Percentiles rank a stretch among this genome's conserved stretches.
These are phyloP conservation scores for Tuber brumale DNA, from an alignment of 495 filamentous ascomycete species.

Conservation along the genomic window DNA sequence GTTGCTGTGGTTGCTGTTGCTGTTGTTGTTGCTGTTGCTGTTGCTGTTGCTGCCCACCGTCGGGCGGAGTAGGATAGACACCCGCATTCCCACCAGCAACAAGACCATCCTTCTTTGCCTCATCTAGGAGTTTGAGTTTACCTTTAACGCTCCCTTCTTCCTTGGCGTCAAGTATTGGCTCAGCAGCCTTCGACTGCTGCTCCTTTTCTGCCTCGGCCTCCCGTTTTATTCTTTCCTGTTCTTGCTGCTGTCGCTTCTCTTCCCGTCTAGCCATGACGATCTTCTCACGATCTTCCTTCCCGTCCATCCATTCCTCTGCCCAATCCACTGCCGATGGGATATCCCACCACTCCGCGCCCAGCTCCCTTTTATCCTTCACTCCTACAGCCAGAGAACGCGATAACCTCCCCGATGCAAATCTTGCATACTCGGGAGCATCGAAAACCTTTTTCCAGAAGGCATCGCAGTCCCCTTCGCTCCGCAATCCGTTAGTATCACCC, in stretches of 20 bases:
- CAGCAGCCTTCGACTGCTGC: constrained; percentile 12
- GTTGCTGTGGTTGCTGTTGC: constrained; percentile 15
- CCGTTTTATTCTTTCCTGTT: constrained; percentile 17
- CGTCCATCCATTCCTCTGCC: constrained; percentile 37
- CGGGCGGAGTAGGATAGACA: constrained; percentile 39
- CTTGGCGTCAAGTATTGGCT: constrained; percentile 22
- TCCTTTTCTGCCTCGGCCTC: constrained; percentile 11
- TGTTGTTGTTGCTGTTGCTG: constrained; percentile 6
- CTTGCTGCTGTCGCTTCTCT: constrained; percentile 13
- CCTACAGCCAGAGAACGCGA: constrained; percentile 30
- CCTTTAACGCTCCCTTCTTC: constrained; percentile 20
- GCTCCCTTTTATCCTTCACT: constrained; percentile 22
- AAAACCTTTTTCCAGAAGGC: constrained; percentile 32
- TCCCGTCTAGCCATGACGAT: constrained; percentile 26
- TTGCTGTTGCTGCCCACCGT: constrained; percentile 27
- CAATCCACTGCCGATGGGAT: constrained; percentile 35
- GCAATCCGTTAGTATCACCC: constrained; percentile 21
- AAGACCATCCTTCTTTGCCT: constrained; percentile 19
- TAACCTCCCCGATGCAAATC: constrained; percentile 36
- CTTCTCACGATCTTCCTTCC: constrained; percentile 24
- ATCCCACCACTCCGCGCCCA: constrained; percentile 38
- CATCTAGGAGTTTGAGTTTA: constrained; percentile 22
- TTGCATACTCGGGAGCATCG: constrained; percentile 33
- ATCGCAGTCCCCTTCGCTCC: background rate
- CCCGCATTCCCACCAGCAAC: constrained; percentile 9